Conservation (phyloP, 2,329 filamentous ascomycete genomes). For the Huntiella abstrusa region DNA sequence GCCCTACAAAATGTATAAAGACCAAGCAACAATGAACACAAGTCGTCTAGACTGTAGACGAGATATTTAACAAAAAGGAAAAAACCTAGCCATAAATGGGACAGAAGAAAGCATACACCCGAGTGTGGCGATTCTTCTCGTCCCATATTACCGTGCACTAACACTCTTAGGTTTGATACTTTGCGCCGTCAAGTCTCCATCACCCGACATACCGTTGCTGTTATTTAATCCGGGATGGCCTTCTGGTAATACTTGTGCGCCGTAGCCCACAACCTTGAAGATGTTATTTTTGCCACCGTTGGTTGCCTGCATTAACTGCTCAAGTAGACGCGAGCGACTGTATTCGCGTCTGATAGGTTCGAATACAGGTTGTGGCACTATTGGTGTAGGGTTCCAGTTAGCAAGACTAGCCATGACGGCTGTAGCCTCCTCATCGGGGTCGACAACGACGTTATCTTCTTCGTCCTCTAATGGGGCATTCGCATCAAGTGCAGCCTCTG, state of each 20-base stretch:
- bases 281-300: slow-evolving; percentile 48
- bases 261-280: slow-evolving; percentile 39
- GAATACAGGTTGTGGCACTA: slow-evolving; percentile 47
- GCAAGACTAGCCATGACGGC: slow-evolving; percentile 68
- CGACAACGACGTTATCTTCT: slow-evolving; percentile 64
- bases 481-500: slow-evolving; percentile 85
- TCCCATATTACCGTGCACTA: background rate
- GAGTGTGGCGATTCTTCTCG: too few relatives aligned
- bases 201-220: slow-evolving; percentile 38
- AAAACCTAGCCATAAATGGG: background rate
- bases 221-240: slow-evolving; percentile 28
- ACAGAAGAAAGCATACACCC: too few relatives aligned
- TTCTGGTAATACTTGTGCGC: slow-evolving; percentile 34
- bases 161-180: slow-evolving; percentile 15
- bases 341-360: slow-evolving; percentile 44
- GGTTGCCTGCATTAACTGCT: slow-evolving; percentile 47
- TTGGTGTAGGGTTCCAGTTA: slow-evolving; percentile 58
- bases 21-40: background rate
- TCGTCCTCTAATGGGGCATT: slow-evolving; percentile 81
- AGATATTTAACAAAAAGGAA: background rate
- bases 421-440: slow-evolving; percentile 87
- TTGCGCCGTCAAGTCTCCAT: slow-evolving; percentile 29
- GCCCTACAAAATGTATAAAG: too few relatives aligned
- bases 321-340: slow-evolving; percentile 41
- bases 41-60: background rate